Conservation (phyloP, 2,329 filamentous ascomycete genomes). For the Graphium sp. region DNA sequence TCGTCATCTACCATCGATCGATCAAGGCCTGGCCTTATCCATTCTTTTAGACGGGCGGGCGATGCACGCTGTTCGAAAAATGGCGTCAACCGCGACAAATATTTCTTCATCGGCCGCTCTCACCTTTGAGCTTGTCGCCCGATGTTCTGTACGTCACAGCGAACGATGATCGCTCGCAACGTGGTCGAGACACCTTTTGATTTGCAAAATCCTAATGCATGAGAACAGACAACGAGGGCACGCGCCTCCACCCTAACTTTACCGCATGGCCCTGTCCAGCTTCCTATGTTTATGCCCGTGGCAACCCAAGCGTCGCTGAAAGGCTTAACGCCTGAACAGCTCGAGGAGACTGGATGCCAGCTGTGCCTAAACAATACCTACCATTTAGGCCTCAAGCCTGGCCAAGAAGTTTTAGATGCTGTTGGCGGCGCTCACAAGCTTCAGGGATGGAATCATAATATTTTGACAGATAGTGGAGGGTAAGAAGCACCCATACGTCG, state of each 20-base stretch:
- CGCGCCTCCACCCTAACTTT: conserved; percentile 76
- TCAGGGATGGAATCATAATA: conserved; percentile 90
- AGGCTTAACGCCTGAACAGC: conserved; percentile 79
- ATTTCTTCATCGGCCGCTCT: conserved; percentile 48
- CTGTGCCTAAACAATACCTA: conserved; percentile 98
- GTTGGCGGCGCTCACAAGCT: conserved; percentile 87
- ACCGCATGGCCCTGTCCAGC: conserved; percentile 77
- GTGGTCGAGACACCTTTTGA: too few species aligned
- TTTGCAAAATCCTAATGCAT: too few species aligned
- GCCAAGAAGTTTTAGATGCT: conserved; percentile 71
- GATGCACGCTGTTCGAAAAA: conserved; percentile 19
- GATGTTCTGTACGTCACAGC: conserved; percentile 54
- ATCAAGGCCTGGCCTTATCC: too few species aligned
- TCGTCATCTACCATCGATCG: too few species aligned
- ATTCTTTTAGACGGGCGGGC: too few species aligned
- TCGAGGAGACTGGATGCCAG: conserved; percentile 76
- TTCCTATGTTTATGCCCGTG: conserved; percentile 97
- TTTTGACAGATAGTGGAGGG: conserved; percentile 70
- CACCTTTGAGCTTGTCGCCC: conserved; percentile 60
- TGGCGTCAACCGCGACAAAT: conserved; percentile 22
- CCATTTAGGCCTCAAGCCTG: conserved; percentile 86
- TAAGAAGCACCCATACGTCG: conserved; percentile 23
- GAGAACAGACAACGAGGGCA: conserved; percentile 76
- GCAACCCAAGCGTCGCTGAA: conserved; percentile 94
- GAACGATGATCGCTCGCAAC: too few species aligned